Evolutionary conservation across 805 yeast species (phyloP).

Genomic region (Spathaspora passalidarum): DNA sequence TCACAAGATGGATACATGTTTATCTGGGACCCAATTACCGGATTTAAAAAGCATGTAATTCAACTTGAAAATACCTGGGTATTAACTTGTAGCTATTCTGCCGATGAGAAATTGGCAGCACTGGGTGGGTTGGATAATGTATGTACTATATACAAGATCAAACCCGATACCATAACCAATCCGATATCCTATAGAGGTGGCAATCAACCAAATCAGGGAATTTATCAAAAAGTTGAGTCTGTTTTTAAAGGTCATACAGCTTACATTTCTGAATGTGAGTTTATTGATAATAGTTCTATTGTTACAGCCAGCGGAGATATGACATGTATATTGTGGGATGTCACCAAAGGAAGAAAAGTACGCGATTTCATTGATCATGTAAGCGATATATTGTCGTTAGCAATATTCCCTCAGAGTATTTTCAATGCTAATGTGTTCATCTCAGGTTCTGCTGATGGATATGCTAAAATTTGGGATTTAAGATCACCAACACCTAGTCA

Average conservation of each 20-base stretch:
- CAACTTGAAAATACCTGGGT: conserved; percentile 78
- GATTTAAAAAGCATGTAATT: conserved; percentile 67
- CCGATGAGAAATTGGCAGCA: conserved; percentile 64
- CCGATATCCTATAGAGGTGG: conserved; percentile 4
- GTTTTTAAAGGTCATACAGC: conserved; percentile 79
- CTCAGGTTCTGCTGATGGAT: conserved; percentile 69
- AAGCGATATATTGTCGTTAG: conserved; percentile 64
- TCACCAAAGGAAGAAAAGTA: conserved; percentile 51
- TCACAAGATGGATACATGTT: conserved; percentile 86
- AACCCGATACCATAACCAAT: conserved; percentile 8
- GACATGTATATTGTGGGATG: conserved; percentile 80
- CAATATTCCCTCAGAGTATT: conserved; percentile 16
- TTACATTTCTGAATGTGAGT: conserved; percentile 73
- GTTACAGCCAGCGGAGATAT: conserved; percentile 81
- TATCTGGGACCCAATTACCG: conserved; percentile 77
- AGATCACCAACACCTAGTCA: conserved; percentile 49
- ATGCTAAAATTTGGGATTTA: conserved; percentile 63
- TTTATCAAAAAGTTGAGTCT: conserved; percentile 37
- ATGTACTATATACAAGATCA: conserved; percentile 61
- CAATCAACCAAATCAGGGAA: conserved; percentile 9
- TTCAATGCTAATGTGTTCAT: conserved; percentile 39
- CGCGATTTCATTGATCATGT: conserved; percentile 62
- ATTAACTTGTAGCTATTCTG: conserved; percentile 68
- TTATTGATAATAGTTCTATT: conserved; percentile 52
- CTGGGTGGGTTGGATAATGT: conserved; percentile 81